Evolutionary conservation across 352 stramenopile genomes (phyloP).

Genomic region (Pythium pyrilobum): DNA sequence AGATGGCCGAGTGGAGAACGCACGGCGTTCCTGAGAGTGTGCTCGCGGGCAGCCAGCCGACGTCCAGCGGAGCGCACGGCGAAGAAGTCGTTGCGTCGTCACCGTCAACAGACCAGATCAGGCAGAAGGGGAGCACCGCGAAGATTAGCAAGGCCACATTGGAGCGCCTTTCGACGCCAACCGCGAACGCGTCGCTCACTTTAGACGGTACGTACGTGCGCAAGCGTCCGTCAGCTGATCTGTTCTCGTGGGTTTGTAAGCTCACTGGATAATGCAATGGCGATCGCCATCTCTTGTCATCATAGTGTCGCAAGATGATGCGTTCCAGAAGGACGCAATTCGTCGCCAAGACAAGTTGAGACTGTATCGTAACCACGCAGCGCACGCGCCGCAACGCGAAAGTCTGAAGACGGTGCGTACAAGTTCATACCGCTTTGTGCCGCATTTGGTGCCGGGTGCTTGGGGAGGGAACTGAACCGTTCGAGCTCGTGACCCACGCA

Average conservation of each 20-base stretch:
- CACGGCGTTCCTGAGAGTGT: constrained; percentile 20
- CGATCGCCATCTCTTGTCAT: background rate
- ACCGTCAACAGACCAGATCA: background rate
- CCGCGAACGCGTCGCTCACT: background rate
- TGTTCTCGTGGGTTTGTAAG: background rate
- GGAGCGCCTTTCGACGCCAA: constrained; percentile 29
- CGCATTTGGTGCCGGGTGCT: too few relatives aligned
- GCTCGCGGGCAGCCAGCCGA: background rate
- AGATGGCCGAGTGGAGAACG: constrained; percentile 48
- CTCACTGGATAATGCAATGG: background rate
- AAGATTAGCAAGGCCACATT: constrained; percentile 36
- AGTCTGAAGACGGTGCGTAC: constrained; percentile 32
- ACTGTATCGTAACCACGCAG: constrained; percentile 19
- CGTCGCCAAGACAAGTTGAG: constrained; percentile 35
- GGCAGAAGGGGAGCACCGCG: constrained; percentile 19
- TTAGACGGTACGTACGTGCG: background rate
- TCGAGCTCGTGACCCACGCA: too few relatives aligned
- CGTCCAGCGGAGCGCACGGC: too few relatives aligned
- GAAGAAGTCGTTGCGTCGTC: too few relatives aligned
- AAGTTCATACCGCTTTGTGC: too few relatives aligned
- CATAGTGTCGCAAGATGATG: constrained; percentile 28
- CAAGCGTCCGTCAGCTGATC: too few relatives aligned
- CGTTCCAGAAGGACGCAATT: constrained; percentile 48
- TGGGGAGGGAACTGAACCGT: too few relatives aligned
- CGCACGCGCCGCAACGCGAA: constrained; percentile 13